A percentile compares a stretch with the other conserved stretches of the same genome.
phyloP scores from a whole-genome alignment of 2,329 filamentous ascomycete genomes.

The Fusarium sp. region DNA sequence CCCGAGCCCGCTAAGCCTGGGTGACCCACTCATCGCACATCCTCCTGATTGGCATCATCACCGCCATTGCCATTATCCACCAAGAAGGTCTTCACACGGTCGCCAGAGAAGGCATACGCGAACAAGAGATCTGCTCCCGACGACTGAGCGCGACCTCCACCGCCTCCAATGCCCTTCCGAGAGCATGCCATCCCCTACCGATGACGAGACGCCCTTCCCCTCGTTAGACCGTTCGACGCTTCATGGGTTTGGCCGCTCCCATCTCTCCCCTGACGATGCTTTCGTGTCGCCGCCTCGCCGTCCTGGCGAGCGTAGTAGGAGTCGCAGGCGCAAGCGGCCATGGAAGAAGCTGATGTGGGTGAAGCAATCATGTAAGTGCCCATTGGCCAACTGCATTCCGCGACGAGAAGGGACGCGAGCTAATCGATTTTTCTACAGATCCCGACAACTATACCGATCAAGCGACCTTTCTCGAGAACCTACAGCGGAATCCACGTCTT shows the following conservation, averaged over 20 bases:
- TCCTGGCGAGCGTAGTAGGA: slow-evolving; percentile 65
- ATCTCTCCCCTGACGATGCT: slow-evolving; percentile 84
- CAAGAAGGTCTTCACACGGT: background rate
- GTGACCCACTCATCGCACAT: slow-evolving; percentile 29
- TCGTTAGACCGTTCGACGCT: slow-evolving; percentile 45
- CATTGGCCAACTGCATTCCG: background rate
- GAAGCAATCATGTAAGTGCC: slow-evolving; percentile 81
- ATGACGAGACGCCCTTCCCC: slow-evolving; percentile 51
- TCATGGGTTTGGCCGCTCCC: slow-evolving; percentile 63
- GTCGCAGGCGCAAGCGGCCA: slow-evolving; percentile 71
- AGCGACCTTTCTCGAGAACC: slow-evolving; percentile 92
- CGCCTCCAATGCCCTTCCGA: slow-evolving; percentile 26
- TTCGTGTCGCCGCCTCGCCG: slow-evolving; percentile 71
- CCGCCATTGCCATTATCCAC: slow-evolving; percentile 5
- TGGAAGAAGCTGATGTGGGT: slow-evolving; percentile 99
- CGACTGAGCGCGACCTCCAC: slow-evolving; percentile 6
- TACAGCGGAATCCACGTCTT: slow-evolving; percentile 91
- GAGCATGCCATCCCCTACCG: slow-evolving; percentile 51
- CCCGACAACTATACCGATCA: slow-evolving; percentile 99
- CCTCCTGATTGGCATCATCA: slow-evolving; percentile 32
- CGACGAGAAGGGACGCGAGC: background rate
- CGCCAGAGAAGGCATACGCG: background rate
- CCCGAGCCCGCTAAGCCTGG: slow-evolving; percentile 33
- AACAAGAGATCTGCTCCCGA: slow-evolving; percentile 7
- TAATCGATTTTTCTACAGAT: slow-evolving; percentile 57